Evolutionary conservation across 148 eudicot species (phyloP).

Genomic region (Arbutus unedo): DNA sequence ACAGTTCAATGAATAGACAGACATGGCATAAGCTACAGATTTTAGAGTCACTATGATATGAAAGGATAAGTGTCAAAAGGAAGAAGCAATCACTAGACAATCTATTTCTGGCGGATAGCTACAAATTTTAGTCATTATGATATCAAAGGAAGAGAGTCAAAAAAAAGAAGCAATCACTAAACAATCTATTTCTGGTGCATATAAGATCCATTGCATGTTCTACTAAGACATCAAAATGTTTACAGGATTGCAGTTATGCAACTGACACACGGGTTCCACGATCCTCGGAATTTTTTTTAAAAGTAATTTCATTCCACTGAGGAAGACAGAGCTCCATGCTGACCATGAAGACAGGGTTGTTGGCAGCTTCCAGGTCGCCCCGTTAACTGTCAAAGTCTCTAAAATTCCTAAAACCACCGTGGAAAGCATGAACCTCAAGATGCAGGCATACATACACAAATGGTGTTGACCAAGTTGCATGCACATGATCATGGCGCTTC

Average conservation of each 20-base stretch:
- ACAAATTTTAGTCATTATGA: not conserved
- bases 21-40: not conserved
- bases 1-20: not conserved
- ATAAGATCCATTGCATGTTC: not conserved
- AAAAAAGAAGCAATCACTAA: not conserved
- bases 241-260: not conserved
- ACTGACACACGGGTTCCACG: not conserved
- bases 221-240: not conserved
- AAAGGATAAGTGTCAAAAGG: not conserved
- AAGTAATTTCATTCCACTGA: not conserved
- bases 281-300: not conserved
- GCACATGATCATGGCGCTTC: not conserved
- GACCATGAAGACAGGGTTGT: not conserved
- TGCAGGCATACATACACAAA: not conserved
- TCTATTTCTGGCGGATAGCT: not conserved
- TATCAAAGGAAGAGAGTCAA: not conserved
- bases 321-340: not conserved
- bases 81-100: not conserved
- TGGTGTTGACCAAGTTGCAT: not conserved
- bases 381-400: not conserved
- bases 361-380: not conserved
- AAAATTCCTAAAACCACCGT: not conserved
- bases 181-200: not conserved
- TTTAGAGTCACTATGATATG: not conserved
- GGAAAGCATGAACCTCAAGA: not conserved